Conservation (phyloP, 257 asterid genomes). For the Petunia axillaris region DNA sequence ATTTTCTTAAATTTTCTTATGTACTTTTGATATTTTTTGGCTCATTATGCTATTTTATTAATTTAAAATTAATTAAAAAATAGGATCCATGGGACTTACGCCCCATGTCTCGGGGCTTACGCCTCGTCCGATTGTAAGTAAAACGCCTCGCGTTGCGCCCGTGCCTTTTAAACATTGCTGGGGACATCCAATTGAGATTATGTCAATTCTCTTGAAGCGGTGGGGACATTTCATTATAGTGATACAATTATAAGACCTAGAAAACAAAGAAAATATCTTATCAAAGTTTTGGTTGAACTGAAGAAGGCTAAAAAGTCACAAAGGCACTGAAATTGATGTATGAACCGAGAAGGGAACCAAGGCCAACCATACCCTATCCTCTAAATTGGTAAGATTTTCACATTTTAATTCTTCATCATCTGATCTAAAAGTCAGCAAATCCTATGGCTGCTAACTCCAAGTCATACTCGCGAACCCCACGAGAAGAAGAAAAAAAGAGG, state of each 20-base stretch:
- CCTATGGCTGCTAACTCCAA: constrained; percentile 23
- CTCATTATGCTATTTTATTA: no score
- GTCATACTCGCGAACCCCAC: constrained; percentile 31
- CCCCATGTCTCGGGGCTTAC: no score
- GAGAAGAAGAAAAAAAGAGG: background rate
- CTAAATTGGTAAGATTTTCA: background rate
- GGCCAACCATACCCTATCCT: constrained; percentile 33
- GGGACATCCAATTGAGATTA: background rate
- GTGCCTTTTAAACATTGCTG: no score
- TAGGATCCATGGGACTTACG: no score
- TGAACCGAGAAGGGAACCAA: constrained; percentile 14
- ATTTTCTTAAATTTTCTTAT: no score
- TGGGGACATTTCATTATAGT: background rate
- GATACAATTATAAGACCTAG: background rate
- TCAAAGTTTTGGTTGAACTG: background rate
- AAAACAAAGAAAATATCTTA: constrained; percentile 11
- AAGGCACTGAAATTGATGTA: constrained; percentile 33
- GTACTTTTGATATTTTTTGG: no score
- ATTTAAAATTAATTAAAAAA: no score
- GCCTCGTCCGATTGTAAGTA: no score
- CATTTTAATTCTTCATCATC: constrained; percentile 24
- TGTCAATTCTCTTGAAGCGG: background rate
- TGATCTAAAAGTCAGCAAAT: background rate
- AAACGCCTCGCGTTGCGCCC: no score
- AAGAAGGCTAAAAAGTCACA: background rate